Evolutionary conservation across 164 flowering plant species (phyloP), one percentile per base, ranked within the genome.

Genomic region (Macadamia integrifolia): DNA sequence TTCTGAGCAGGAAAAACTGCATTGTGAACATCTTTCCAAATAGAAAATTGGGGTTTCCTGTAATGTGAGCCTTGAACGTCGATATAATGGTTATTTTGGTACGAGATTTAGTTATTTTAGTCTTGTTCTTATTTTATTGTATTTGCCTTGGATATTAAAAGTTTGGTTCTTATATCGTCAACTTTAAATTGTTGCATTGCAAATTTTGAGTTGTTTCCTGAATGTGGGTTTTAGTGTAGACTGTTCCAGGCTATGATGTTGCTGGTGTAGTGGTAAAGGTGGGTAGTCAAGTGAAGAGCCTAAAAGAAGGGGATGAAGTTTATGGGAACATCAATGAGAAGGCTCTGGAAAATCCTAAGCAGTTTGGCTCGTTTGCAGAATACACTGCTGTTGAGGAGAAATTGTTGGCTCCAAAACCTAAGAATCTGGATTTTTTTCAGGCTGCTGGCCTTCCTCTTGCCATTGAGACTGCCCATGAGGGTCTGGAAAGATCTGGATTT

Each of bases 341-440:
- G 67, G 92, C 99, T 50, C 71, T 92, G 71, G 94, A 95, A 2
- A 83, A 85, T n/a, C 99, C 94, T 43, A 87, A 92, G 62, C 97
- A 88, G 67, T 89, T 69, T 59, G 99, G 98, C 1, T 90, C 97
- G 10, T 66, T 95, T 14, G 99, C 96, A 0, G 94, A 95, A 76
- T 95, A 85, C 81, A 91, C 99, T 9, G 92, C 97, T 8, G 97
- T 86, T 31, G 99, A 95, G 78, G 99, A 92, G 81, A 95, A 83
- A 75, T 56, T 95, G 17, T 64, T 95, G 75, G 99, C 98, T 30
- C 74, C 76, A 3, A 92, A 92, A 69, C 99, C 99, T 52, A 89
- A 88, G 72, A 92, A 83, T 74, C 64, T 95, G 64, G 85, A 83
- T 71, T 92, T 92, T 74, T 80, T 40, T 49, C 86, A 90, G 69